phyloP scores from a whole-genome alignment of 768 basidiomycete species.

The Lentinula edodes region DNA sequence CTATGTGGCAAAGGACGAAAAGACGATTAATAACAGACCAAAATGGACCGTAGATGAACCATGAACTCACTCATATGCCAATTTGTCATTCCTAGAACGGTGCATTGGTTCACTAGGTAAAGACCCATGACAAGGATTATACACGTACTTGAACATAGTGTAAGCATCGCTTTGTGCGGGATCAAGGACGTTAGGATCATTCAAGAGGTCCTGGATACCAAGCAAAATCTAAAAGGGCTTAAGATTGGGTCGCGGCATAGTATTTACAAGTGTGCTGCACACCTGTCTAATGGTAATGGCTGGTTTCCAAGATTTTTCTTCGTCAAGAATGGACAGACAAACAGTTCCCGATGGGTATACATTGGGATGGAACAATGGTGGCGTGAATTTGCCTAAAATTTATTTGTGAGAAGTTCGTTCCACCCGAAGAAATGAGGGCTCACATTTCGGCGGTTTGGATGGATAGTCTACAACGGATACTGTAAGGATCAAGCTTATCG shows the following conservation, averaged over 20 bases:
- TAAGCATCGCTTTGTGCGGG: constrained; percentile 99
- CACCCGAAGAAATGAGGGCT: constrained; percentile 14
- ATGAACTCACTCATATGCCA: constrained; percentile 78
- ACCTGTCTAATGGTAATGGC: constrained; percentile 99
- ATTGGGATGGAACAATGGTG: constrained; percentile 95
- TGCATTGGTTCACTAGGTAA: neutral
- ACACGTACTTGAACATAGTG: constrained; percentile 94
- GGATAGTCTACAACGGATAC: constrained; percentile 66
- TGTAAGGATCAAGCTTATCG: no score
- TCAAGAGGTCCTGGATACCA: constrained; percentile 92
- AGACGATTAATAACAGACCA: neutral
- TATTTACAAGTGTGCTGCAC: constrained; percentile 3
- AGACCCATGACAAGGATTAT: neutral
- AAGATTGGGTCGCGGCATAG: neutral
- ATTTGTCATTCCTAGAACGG: constrained; percentile 76
- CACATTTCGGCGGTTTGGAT: constrained; percentile 93
- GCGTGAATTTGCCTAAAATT: constrained; percentile 85
- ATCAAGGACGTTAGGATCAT: constrained; percentile 95
- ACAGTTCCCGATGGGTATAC: constrained; percentile 99
- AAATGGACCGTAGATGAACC: neutral
- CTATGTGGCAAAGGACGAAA: constrained; percentile 28
- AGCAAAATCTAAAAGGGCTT: constrained; percentile 66
- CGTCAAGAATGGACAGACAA: constrained; percentile 94
- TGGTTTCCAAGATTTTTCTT: constrained; percentile 99
- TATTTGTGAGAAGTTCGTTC: neutral